Base-by-base conservation (phyloP, 2,329 filamentous ascomycete genomes). In the Aspergillus sp. region DNA sequence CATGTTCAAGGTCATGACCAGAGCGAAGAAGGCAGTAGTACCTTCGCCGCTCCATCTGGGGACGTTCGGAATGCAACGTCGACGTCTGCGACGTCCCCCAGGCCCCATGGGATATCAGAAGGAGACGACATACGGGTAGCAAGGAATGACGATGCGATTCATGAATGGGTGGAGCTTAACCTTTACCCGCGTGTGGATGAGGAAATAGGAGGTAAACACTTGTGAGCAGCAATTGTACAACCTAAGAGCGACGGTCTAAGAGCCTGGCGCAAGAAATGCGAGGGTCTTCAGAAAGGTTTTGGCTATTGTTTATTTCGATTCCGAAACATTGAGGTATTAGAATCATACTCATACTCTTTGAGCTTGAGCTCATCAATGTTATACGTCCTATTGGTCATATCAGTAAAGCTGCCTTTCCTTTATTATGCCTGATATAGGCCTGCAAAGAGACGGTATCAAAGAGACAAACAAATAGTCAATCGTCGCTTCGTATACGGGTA, bases 131-230 rank as follows among this genome's bases (percentile, higher is more conserved):
- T n/a, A 34, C 26, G 12, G 19, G 12, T 19, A 27, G 26, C 30
- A 10, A 45, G 27, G 8, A 30, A 44, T 32, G 45, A 49, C 10
- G 48, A 47, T 12, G 32, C 29, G 29, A 42, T 41, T 32, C 48
- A 57, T 36, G 54, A 59, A 29, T 62, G 58, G 58, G 40, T 60
- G 3, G 59, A 59, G 12, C 50, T 61, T 33, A 50, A 51, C 26
- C 43, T 52, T 40, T 50, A 45, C 27, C 42, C 38, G 28, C 29
- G 46, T 27, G 33, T 41, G n/a, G 57, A 56, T 46, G 58, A 60
- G 36, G 57, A 60, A 42, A 12, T 55, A 5, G 57, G 56, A 1
- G 45, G 29, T 36, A 41, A 46, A 12, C 33, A 43, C 46, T 52
- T 29, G 10, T 28, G 28, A 9, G 30, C 34, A 36, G 2, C 34